Percentiles rank a stretch among this genome's conserved stretches.
Evolutionary conservation across 805 yeast genomes (phyloP).

Genomic region (Sugiyamaella marilandica): DNA sequence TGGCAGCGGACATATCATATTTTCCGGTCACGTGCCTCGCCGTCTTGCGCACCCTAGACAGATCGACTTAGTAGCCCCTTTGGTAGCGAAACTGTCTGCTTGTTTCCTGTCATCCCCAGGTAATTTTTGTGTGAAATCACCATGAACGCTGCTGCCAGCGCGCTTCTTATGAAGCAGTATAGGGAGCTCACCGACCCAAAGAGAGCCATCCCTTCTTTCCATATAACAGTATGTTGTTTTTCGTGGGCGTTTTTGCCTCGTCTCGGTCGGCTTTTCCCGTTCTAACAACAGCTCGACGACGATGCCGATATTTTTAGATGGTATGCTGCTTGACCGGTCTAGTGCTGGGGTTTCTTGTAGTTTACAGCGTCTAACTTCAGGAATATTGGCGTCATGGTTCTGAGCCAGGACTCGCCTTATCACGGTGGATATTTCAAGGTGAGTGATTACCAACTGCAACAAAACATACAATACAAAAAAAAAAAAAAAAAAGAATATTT

Average conservation of each 20-base stretch:
- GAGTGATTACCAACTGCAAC: slow-evolving; percentile 7
- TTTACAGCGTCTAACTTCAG: slow-evolving; percentile 25
- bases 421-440: slow-evolving; percentile 87
- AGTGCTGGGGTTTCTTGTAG: background rate
- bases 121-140: background rate
- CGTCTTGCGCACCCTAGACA: background rate
- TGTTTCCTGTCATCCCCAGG: background rate
- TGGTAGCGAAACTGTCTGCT: background rate
- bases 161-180: slow-evolving; percentile 86
- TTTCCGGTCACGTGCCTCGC: background rate
- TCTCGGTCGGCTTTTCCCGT: background rate
- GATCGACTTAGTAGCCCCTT: background rate
- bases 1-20: too few relatives aligned
- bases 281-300: slow-evolving; percentile 42
- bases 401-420: slow-evolving; percentile 81
- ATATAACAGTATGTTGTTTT: slow-evolving; percentile 44
- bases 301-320: slow-evolving; percentile 59
- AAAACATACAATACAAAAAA: too few relatives aligned
- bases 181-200: slow-evolving; percentile 91
- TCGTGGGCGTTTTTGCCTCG: slow-evolving; percentile 2
- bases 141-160: slow-evolving; percentile 30
- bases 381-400: slow-evolving; percentile 91
- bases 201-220: slow-evolving; percentile 68
- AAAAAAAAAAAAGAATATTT: background rate
- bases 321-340: slow-evolving; percentile 12